Base-by-base conservation (phyloP, 768 basidiomycete species). In the Russula brevipes region DNA sequence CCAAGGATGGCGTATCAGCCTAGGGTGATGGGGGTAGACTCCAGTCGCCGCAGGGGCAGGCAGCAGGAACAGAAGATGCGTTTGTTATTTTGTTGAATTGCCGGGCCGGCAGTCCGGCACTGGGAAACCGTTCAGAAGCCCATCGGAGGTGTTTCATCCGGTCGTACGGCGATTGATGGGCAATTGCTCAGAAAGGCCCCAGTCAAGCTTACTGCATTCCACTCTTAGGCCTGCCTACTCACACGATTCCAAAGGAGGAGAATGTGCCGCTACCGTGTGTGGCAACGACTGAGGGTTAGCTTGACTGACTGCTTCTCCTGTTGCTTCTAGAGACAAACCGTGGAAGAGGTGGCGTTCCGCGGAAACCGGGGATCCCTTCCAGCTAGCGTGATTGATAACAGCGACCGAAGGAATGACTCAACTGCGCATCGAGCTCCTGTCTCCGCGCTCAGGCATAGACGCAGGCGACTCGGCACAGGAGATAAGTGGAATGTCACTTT, bases 301-400 rank as follows among this genome's bases (percentile, higher is more conserved):
- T 42, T 41, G 42, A 36, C 38, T 16, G 57, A 14, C 41, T 41
- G 17, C 47, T 59, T 35, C 35, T 44, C 12, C 36, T 14, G 24
- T 44, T 56, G 52, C 53, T 64, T 64, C 63, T 60, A 30, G 58
- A 60, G 53, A 56, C 38, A 54, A 52, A 55, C 63, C 31, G 53
- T 60, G 47, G 59, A 64, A 64, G 30, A 60, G 42, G 63, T 60
- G 59, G 63, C 58, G 54, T 60, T 64, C 63, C 63, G 63, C 58
- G 47, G 41, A 56, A 30, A 55, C 47, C 63, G 63, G 63, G 51
- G 17, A 31, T 31, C 47, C 17, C 44, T 54, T 60, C 54, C 35
- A 64, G 54, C 33, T 51, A 51, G 54, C 41, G 12, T 33, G 11
- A n/a, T 33, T 33, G 47, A 54, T 50, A 36, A 47, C 19, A 11